Conservation (phyloP, 257 asterid genomes). For the Avicennia marina region DNA sequence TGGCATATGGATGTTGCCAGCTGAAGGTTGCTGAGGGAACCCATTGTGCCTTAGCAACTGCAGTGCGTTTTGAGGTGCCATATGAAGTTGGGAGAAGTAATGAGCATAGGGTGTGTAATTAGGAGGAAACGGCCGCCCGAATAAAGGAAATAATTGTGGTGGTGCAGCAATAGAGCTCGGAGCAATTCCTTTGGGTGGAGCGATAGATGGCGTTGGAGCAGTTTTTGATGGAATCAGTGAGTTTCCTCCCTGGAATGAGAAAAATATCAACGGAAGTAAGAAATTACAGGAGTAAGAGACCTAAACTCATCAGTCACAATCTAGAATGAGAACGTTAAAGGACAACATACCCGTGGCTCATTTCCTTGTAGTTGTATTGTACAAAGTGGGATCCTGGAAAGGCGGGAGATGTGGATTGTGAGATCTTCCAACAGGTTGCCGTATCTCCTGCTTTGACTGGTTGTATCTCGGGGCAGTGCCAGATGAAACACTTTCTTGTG, state of each 20-base stretch:
- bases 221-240: constrained; percentile 32
- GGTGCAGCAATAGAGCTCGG: constrained; percentile 41
- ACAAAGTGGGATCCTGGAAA: constrained; percentile 28
- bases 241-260: constrained; percentile 35
- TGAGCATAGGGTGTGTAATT: constrained; percentile 49
- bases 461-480: constrained; percentile 27
- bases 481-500: constrained; percentile 28
- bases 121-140: constrained; percentile 54
- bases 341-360: constrained; percentile 33
- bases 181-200: constrained; percentile 35
- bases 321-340: not conserved
- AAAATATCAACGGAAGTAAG: not conserved
- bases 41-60: constrained; percentile 48
- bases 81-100: constrained; percentile 41
- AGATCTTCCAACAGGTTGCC: constrained; percentile 28
- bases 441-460: constrained; percentile 32
- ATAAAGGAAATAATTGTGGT: constrained; percentile 39
- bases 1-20: constrained; percentile 41
- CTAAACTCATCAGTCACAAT: not conserved
- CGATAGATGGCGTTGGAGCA: constrained; percentile 27
- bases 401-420: constrained; percentile 36
- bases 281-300: not conserved
- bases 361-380: constrained; percentile 37
- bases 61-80: constrained; percentile 45
- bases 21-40: constrained; percentile 49